These are phyloP conservation scores for Kwoniella newhampshirensis DNA, from an alignment of 768 basidiomycete species.

Conservation along the genomic window DNA sequence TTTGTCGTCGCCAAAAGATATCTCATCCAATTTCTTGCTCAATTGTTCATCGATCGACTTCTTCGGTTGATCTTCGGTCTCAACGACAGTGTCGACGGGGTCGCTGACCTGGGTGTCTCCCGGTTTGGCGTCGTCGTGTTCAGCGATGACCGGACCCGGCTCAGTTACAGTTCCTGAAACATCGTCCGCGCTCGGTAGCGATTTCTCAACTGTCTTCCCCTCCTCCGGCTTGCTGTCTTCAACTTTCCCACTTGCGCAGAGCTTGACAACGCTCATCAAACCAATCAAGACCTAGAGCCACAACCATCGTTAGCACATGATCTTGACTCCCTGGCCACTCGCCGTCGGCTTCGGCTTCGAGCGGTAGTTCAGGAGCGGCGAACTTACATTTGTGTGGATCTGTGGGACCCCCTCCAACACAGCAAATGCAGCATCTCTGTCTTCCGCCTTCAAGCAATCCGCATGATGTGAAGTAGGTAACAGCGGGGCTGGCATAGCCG, in stretches of 20 bases:
- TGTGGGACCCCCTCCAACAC: conserved; percentile 33
- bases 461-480: conserved; percentile 26
- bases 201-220: background rate
- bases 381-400: conserved; percentile 45
- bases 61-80: background rate
- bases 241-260: conserved; percentile 16
- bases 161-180: background rate
- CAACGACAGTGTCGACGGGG: background rate
- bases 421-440: conserved; percentile 45
- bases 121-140: background rate
- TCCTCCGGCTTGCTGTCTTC: background rate
- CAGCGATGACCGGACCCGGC: no score
- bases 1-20: background rate
- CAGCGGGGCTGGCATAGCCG: conserved; percentile 27
- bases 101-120: background rate
- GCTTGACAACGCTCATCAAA: conserved; percentile 33
- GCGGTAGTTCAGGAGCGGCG: no score
- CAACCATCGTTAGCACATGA: conserved; percentile 5
- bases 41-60: conserved; percentile 1
- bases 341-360: no score
- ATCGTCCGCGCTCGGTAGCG: background rate
- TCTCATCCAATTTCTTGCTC: conserved; percentile 7
- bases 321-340: background rate
- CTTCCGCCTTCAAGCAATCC: conserved; percentile 20
- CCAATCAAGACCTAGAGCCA: conserved; percentile 31